These are phyloP conservation scores for Glomus cerebriforme DNA, from an alignment of 192 early-diverging fungal genomes.

Conservation along the genomic window DNA sequence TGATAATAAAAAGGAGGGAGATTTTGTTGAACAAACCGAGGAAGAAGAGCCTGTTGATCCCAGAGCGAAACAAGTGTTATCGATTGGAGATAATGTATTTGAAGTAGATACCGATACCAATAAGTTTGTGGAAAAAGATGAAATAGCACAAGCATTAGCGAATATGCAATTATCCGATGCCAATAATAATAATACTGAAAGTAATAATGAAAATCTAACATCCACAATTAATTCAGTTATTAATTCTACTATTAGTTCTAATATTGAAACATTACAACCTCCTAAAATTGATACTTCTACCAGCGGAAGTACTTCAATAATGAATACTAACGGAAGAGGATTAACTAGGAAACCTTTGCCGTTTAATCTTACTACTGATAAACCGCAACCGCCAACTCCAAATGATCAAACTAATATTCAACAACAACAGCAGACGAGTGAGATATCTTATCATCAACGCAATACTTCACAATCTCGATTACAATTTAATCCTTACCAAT, in stretches of 20 bases:
- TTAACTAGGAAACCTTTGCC: neutral
- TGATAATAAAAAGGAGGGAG: neutral
- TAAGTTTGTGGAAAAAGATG: neutral
- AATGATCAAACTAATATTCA: neutral
- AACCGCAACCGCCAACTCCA: slow-evolving; percentile 19
- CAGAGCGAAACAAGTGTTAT: slow-evolving; percentile 39
- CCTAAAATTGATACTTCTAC: neutral
- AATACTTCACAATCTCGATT: neutral
- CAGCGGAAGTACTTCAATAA: neutral
- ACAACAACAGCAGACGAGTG: too few relatives aligned
- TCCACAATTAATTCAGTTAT: too few relatives aligned
- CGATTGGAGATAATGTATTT: slow-evolving; percentile 48
- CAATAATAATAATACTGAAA: neutral
- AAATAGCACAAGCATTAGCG: slow-evolving; percentile 5
- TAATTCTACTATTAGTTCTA: too few relatives aligned
- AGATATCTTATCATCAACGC: neutral
- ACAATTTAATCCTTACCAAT: neutral
- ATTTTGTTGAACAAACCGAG: neutral
- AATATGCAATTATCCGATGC: neutral
- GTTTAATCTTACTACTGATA: neutral
- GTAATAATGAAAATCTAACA: neutral
- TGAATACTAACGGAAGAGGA: neutral
- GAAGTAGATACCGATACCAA: slow-evolving; percentile 32
- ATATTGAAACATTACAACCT: neutral
- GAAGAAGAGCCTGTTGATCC: slow-evolving; percentile 42